Evolutionary conservation across 768 basidiomycete species (phyloP).

Genomic region (Lactarius pseudohatsudake): DNA sequence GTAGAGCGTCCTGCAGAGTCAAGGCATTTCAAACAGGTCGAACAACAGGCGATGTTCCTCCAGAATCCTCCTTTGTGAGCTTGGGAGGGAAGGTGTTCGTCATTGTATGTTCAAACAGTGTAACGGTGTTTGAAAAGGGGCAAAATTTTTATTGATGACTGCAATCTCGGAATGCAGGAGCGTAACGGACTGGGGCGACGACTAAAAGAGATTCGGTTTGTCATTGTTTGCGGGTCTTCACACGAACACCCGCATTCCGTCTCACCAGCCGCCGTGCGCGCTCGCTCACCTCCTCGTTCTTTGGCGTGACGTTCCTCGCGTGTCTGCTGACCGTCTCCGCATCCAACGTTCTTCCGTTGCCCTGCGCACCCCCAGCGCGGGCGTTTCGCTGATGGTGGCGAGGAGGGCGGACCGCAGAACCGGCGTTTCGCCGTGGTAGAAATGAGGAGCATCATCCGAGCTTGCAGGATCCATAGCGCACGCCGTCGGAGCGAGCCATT

Average conservation of each 20-base stretch:
- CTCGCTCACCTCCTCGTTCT: conserved; percentile 73
- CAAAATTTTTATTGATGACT: too few relatives aligned
- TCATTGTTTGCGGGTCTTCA: conserved; percentile 24
- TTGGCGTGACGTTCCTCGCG: conserved; percentile 77
- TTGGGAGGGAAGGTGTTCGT: too few relatives aligned
- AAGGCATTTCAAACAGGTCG: too few relatives aligned
- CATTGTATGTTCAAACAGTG: too few relatives aligned
- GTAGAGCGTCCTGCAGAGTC: too few relatives aligned
- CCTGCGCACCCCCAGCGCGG: conserved; percentile 62
- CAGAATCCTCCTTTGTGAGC: too few relatives aligned
- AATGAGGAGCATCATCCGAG: conserved; percentile 55
- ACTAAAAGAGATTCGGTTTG: too few relatives aligned
- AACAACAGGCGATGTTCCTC: too few relatives aligned
- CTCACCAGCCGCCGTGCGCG: conserved; percentile 59
- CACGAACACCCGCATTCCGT: conserved; percentile 52
- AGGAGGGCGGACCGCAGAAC: conserved; percentile 30
- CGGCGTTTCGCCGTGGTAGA: conserved; percentile 44
- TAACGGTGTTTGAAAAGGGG: too few relatives aligned
- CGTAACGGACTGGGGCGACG: too few relatives aligned
- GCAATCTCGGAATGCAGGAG: too few relatives aligned
- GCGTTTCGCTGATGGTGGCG: conserved; percentile 58
- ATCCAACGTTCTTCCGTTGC: conserved; percentile 77
- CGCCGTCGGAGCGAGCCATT: conserved; percentile 60
- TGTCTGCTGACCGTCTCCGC: conserved; percentile 79
- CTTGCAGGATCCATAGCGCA: not conserved